Percentiles rank a stretch among this genome's conserved stretches.
Evolutionary conservation across 1,139 yeast species (phyloP).

Genomic region (Lodderomyces parapsilosis): DNA sequence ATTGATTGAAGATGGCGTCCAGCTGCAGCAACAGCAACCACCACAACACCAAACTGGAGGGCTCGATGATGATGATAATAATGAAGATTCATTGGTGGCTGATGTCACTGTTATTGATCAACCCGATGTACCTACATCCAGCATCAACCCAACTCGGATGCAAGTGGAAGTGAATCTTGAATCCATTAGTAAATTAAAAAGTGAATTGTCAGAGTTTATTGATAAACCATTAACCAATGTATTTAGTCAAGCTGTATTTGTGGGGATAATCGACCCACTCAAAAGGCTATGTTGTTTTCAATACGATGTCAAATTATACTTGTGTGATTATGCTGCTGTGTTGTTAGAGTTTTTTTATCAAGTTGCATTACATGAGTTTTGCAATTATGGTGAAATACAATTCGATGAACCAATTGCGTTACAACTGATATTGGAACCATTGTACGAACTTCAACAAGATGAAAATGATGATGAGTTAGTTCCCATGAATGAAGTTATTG

Average conservation of each 20-base stretch:
- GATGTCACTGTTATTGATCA: neutral
- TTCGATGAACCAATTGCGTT: slow-evolving; percentile 40
- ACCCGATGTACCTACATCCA: neutral
- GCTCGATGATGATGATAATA: neutral
- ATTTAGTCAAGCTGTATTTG: slow-evolving; percentile 67
- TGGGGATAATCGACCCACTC: slow-evolving; percentile 77
- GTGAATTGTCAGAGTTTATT: slow-evolving; percentile 45
- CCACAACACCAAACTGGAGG: neutral
- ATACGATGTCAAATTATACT: slow-evolving; percentile 69
- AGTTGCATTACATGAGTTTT: slow-evolving; percentile 71
- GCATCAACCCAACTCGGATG: slow-evolving; percentile 8
- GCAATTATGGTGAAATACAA: slow-evolving; percentile 70
- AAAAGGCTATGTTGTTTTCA: slow-evolving; percentile 80
- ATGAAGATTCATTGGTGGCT: neutral
- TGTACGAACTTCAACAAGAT: slow-evolving; percentile 15
- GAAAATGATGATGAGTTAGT: slow-evolving; percentile 12
- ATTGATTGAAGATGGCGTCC: slow-evolving; percentile 1
- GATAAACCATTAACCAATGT: slow-evolving; percentile 62
- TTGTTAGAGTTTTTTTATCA: slow-evolving; percentile 78
- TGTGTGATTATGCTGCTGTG: slow-evolving; percentile 79
- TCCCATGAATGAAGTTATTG: slow-evolving; percentile 21
- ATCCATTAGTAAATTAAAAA: slow-evolving; percentile 56
- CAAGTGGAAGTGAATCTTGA: slow-evolving; percentile 46
- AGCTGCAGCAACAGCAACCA: slow-evolving; percentile 5
- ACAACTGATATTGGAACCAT: slow-evolving; percentile 26